A percentile compares a stretch with the other conserved stretches of the same genome.
Evolutionary conservation across 805 yeast genomes (phyloP).

Genomic region (Scheffersomyces ergatensis): DNA sequence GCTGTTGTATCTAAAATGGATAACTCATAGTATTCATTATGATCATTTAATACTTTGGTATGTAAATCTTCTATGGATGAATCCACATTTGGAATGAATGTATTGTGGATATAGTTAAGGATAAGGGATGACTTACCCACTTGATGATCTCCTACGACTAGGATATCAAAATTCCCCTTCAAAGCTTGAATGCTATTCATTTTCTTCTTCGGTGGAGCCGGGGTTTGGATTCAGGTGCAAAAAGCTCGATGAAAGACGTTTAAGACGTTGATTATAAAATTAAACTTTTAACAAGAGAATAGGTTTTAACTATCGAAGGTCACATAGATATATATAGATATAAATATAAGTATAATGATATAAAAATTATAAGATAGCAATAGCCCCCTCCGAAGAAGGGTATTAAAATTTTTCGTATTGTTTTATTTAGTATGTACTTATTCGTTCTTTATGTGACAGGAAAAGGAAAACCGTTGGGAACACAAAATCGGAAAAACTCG

Average conservation of each 20-base stretch:
- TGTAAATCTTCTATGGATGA: constrained; percentile 23
- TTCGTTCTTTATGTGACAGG: too few relatives aligned
- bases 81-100: constrained; percentile 16
- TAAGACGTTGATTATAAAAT: background rate
- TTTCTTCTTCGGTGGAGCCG: background rate
- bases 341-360: too few relatives aligned
- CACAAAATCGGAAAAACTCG: background rate
- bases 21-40: constrained; percentile 19
- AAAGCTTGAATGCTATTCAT: constrained; percentile 13
- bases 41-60: constrained; percentile 13
- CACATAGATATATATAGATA: too few relatives aligned
- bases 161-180: constrained; percentile 20
- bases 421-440: too few relatives aligned
- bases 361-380: too few relatives aligned
- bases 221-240: too few relatives aligned
- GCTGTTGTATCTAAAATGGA: constrained; percentile 31
- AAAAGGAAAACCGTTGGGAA: background rate
- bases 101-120: constrained; percentile 18
- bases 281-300: too few relatives aligned
- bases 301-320: too few relatives aligned
- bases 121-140: constrained; percentile 27
- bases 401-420: too few relatives aligned
- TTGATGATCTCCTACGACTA: constrained; percentile 22
- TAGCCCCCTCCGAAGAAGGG: too few relatives aligned
- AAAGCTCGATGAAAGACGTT: too few relatives aligned